A percentile compares a stretch with the other conserved stretches of the same genome.
Conservation (phyloP, 2,329 filamentous ascomycete species). For the Neonectria magnoliae region DNA sequence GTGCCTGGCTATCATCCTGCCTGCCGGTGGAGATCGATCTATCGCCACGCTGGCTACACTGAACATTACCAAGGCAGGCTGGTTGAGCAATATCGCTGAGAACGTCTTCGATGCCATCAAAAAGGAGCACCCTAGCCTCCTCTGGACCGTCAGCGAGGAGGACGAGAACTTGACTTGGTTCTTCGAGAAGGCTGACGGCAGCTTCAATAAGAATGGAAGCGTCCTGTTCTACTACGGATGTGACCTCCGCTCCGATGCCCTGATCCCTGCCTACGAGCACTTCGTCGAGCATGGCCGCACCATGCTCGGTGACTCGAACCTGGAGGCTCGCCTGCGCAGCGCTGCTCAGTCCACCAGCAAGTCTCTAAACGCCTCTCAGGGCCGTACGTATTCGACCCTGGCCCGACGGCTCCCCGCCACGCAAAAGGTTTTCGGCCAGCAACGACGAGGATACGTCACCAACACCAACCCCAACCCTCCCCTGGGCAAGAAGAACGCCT, state of each 20-base stretch:
- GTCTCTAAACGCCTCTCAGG: conserved; percentile 51
- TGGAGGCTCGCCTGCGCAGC: conserved; percentile 84
- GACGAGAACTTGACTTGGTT: conserved; percentile 99
- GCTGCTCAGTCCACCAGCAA: conserved; percentile 76
- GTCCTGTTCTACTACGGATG: conserved; percentile 98
- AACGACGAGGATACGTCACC: conserved; percentile 43
- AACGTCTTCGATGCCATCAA: conserved; percentile 94
- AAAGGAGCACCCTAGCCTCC: conserved; percentile 90
- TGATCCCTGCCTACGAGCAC: conserved; percentile 84
- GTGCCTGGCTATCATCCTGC: conserved; percentile 88
- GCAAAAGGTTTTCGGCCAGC: conserved; percentile 29
- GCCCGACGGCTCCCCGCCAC: neutral
- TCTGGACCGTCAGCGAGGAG: conserved; percentile 96
- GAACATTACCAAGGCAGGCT: conserved; percentile 92
- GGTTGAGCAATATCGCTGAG: conserved; percentile 93
- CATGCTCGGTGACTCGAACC: conserved; percentile 90
- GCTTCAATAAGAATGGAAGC: conserved; percentile 83
- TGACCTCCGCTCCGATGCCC: conserved; percentile 77
- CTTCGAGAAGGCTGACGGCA: conserved; percentile 96
- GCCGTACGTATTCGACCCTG: conserved; percentile 31
- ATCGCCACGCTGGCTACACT: conserved; percentile 89
- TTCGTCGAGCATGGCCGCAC: conserved; percentile 84
- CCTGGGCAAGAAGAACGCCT: conserved; percentile 86
- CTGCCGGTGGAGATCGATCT: conserved; percentile 70
- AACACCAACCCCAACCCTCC: conserved; percentile 83